Evolutionary conservation across 768 basidiomycete species (phyloP).

Genomic region (Kwoniella dejecticola): DNA sequence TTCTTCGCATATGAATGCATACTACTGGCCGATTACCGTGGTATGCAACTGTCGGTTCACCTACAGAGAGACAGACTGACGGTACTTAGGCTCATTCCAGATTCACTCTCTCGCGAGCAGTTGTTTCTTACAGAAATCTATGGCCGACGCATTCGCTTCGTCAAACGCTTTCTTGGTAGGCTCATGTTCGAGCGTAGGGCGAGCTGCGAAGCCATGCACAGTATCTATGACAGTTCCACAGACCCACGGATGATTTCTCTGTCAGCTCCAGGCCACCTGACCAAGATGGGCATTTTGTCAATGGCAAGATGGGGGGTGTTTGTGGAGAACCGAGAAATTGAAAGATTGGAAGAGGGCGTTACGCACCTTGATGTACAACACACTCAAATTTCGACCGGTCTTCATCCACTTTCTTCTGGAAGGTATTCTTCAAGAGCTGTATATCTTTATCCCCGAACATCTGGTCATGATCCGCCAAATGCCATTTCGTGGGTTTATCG

Average conservation of each 20-base stretch:
- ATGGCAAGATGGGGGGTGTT: no score
- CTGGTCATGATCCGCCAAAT: constrained; percentile 36
- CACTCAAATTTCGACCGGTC: constrained; percentile 22
- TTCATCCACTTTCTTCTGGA: constrained; percentile 23
- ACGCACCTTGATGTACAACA: constrained; percentile 31
- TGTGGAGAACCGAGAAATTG: no score
- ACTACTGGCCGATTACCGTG: no score
- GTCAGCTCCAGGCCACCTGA: neutral
- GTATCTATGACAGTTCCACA: constrained; percentile 54
- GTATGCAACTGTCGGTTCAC: no score
- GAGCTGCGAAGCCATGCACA: constrained; percentile 66
- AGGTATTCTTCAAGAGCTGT: constrained; percentile 24
- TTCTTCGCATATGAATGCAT: no score
- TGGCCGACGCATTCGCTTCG: constrained; percentile 61
- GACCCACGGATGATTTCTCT: neutral
- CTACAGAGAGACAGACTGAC: no score
- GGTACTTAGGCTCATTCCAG: no score
- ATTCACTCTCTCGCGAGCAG: constrained; percentile 25
- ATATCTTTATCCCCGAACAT: constrained; percentile 30
- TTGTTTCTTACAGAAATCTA: constrained; percentile 60
- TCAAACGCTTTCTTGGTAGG: constrained; percentile 65
- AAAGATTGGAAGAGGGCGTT: no score
- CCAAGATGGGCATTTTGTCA: neutral
- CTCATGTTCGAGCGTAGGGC: constrained; percentile 62
- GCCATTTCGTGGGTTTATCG: constrained; percentile 29